phyloP scores from a whole-genome alignment of 2,329 filamentous ascomycete species.

The Cladophialophora bantiana region DNA sequence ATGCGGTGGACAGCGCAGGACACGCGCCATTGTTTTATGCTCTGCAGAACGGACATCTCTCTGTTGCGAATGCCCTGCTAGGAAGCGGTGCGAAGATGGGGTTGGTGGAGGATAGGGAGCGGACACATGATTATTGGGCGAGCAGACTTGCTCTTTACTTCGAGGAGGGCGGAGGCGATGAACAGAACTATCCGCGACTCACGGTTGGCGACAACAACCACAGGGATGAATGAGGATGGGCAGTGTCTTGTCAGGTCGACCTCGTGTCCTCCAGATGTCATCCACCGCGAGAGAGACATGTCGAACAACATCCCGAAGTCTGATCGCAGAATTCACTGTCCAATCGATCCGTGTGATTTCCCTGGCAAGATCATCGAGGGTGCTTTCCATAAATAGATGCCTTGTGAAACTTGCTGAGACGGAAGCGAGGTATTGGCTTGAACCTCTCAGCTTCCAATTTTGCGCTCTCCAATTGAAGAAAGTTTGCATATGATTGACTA shows the following conservation, averaged over 20 bases:
- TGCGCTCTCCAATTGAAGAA: slow-evolving; percentile 72
- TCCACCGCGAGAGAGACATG: slow-evolving; percentile 76
- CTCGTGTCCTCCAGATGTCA: too few species aligned
- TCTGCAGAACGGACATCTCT: not conserved
- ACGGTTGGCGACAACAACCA: not conserved
- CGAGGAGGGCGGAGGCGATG: not conserved
- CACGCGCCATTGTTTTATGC: not conserved
- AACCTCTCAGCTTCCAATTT: slow-evolving; percentile 77
- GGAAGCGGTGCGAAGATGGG: not conserved
- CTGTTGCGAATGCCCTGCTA: not conserved
- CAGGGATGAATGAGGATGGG: too few species aligned
- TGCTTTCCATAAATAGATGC: slow-evolving; percentile 85
- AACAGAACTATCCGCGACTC: not conserved
- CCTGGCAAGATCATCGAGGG: slow-evolving; percentile 83
- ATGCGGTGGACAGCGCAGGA: not conserved
- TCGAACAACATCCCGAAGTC: slow-evolving; percentile 88
- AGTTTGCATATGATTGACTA: slow-evolving; percentile 52
- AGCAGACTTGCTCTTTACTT: not conserved
- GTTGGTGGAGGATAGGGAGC: not conserved
- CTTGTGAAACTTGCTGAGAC: slow-evolving; percentile 86
- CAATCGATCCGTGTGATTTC: slow-evolving; percentile 96
- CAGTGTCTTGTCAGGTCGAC: too few species aligned
- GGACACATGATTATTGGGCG: not conserved
- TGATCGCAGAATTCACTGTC: slow-evolving; percentile 96
- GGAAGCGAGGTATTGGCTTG: slow-evolving; percentile 71